phyloP scores from a whole-genome alignment of 768 basidiomycete species.

The Kondoa subrosea region DNA sequence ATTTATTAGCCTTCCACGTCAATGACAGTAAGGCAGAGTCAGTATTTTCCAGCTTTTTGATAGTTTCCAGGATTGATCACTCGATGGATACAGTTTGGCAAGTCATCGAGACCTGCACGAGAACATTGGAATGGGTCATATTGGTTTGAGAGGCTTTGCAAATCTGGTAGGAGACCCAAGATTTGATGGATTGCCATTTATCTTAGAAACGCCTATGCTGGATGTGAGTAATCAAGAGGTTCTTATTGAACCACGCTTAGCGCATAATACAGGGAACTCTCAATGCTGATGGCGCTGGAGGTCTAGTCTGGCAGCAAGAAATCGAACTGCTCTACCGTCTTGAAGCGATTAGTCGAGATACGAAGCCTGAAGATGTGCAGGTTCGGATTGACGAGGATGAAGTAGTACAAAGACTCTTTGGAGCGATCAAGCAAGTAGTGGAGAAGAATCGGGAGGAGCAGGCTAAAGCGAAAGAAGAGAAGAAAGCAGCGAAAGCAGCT shows the following conservation, averaged over 20 bases:
- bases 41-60: neutral
- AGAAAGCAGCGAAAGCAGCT: slow-evolving; percentile 6
- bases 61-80: neutral
- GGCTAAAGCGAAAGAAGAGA: slow-evolving; percentile 3
- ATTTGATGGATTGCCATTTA: slow-evolving; percentile 52
- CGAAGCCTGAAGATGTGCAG: slow-evolving; percentile 6
- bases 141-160: slow-evolving; percentile 48
- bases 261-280: neutral
- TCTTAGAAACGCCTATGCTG: slow-evolving; percentile 63
- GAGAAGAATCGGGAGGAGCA: neutral
- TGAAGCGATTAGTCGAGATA: slow-evolving; percentile 14
- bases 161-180: slow-evolving; percentile 54
- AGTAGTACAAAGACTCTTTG: neutral
- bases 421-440: slow-evolving; percentile 9
- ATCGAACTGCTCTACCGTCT: slow-evolving; percentile 45
- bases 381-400: slow-evolving; percentile 1
- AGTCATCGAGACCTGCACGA: slow-evolving; percentile 65
- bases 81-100: slow-evolving; percentile 31
- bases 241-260: neutral
- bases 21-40: slow-evolving; percentile 57
- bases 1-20: slow-evolving; percentile 65
- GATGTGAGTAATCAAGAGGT: slow-evolving; percentile 43
- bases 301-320: slow-evolving; percentile 46
- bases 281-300: slow-evolving; percentile 1
- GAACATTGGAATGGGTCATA: slow-evolving; percentile 66